Conservation (phyloP, 177 flowering plant genomes). For the Telopea speciosissima region DNA sequence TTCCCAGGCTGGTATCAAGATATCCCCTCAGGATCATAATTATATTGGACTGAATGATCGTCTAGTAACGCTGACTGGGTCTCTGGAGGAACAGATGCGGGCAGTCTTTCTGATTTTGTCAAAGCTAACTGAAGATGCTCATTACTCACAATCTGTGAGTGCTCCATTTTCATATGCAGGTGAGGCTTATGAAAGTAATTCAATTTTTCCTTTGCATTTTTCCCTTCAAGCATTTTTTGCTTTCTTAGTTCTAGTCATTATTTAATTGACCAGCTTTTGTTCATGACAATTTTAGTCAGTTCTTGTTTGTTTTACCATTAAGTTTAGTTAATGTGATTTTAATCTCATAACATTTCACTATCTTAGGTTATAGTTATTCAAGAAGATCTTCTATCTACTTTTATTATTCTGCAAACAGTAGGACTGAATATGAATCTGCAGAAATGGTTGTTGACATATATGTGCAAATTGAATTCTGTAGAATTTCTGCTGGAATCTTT, state of each 20-base stretch:
- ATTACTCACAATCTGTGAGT: slow-evolving; percentile 62
- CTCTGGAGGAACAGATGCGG: slow-evolving; percentile 73
- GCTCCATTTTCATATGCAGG: slow-evolving; percentile 90
- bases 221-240: not conserved
- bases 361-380: not conserved
- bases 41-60: slow-evolving; percentile 78
- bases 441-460: not conserved
- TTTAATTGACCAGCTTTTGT: not conserved
- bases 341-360: not conserved
- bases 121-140: slow-evolving; percentile 75
- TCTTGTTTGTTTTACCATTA: not conserved
- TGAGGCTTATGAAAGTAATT: slow-evolving; percentile 16
- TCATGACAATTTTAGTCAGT: not conserved
- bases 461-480: not conserved
- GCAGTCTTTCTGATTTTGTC: slow-evolving; percentile 69
- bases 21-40: slow-evolving; percentile 79
- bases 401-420: not conserved
- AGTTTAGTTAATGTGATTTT: not conserved
- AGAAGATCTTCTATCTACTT: not conserved
- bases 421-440: not conserved
- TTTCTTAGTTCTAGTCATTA: not conserved
- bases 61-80: slow-evolving; percentile 79
- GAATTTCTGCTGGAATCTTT: not conserved
- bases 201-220: not conserved
- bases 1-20: slow-evolving; percentile 85